Evolutionary conservation across 202 grass and related monocot species (phyloP).

Genomic region (Carex arenaria): DNA sequence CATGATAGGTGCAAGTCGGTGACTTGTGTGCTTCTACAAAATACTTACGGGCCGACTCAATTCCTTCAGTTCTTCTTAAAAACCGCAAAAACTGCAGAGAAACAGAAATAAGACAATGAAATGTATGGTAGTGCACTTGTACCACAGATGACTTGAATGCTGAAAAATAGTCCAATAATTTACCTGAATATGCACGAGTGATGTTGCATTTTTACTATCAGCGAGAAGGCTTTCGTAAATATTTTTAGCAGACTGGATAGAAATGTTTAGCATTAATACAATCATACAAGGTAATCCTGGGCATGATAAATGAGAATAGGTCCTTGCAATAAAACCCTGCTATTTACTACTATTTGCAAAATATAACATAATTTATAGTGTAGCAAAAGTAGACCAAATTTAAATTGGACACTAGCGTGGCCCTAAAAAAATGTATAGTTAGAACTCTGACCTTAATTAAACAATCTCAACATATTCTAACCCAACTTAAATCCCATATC

Average conservation of each 20-base stretch:
- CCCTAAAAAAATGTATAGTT: not conserved
- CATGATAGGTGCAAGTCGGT: conserved; percentile 81
- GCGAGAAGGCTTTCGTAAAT: conserved; percentile 83
- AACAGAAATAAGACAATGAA: conserved; percentile 9
- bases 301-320: not conserved
- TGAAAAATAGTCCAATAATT: conserved; percentile 22
- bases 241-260: conserved; percentile 66
- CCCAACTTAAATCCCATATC: not conserved
- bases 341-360: not conserved
- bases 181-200: conserved; percentile 85
- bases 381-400: not conserved
- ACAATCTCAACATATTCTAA: not conserved
- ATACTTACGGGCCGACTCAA: conserved; percentile 83
- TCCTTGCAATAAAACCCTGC: not conserved
- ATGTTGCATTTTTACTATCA: conserved; percentile 43
- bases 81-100: conserved; percentile 76
- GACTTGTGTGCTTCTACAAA: conserved; percentile 87
- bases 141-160: not conserved
- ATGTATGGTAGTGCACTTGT: not conserved
- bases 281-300: not conserved
- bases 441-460: not conserved
- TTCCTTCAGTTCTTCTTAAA: conserved; percentile 92
- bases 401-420: not conserved
- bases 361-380: not conserved
- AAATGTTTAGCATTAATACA: conserved; percentile 5